Evolutionary conservation across 2,329 filamentous ascomycete genomes (phyloP).

Genomic region (Chrysoporthe puriensis): DNA sequence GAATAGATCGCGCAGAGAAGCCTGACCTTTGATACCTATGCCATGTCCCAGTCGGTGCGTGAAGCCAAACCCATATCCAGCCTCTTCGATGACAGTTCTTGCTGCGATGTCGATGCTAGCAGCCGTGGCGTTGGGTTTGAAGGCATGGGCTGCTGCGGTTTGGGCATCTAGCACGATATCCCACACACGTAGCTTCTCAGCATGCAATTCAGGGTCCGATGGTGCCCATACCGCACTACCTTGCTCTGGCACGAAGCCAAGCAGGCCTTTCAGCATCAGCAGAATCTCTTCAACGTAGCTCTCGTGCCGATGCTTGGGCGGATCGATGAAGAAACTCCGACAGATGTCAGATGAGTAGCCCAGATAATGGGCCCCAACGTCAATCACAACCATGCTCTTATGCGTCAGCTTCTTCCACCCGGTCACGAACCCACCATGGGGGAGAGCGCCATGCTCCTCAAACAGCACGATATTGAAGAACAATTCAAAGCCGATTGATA

Average conservation of each 20-base stretch:
- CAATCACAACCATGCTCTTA: conserved; percentile 64
- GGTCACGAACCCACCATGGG: conserved; percentile 57
- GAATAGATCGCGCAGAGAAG: not conserved
- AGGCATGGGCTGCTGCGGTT: conserved; percentile 54
- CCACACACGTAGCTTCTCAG: conserved; percentile 62
- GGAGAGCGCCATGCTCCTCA: conserved; percentile 56
- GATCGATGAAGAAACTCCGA: conserved; percentile 61
- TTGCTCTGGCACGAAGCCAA: not conserved
- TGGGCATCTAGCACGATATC: conserved; percentile 65
- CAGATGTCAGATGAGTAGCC: conserved; percentile 68
- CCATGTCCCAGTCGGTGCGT: conserved; percentile 67
- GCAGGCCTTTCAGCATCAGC: not conserved
- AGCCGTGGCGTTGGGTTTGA: conserved; percentile 56
- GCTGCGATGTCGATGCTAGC: conserved; percentile 66
- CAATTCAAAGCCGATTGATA: conserved; percentile 56
- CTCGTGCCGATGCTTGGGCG: conserved; percentile 26
- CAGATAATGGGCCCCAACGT: conserved; percentile 63
- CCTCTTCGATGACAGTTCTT: conserved; percentile 57
- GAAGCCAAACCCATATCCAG: conserved; percentile 62
- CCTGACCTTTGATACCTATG: conserved; percentile 62
- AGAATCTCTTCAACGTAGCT: not conserved
- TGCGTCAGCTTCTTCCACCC: conserved; percentile 54
- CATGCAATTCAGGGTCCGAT: conserved; percentile 33
- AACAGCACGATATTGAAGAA: conserved; percentile 70
- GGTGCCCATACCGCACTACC: not conserved